These are phyloP conservation scores for Trichocomaceae sp. DNA, from an alignment of 2,329 filamentous ascomycete species.

Conservation along the genomic window DNA sequence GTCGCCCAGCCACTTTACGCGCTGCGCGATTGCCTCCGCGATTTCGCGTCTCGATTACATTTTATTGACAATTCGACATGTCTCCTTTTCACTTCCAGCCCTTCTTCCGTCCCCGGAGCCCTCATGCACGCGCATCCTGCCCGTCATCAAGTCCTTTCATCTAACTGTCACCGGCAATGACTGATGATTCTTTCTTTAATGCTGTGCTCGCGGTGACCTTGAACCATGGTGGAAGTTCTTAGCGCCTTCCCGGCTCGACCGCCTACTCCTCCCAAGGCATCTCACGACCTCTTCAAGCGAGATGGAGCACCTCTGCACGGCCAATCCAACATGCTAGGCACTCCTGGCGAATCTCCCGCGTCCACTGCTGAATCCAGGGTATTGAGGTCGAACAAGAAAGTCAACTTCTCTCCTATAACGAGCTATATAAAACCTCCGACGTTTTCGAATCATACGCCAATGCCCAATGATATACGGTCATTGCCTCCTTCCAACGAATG, in stretches of 20 bases:
- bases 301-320: constrained; percentile 35
- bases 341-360: constrained; percentile 40
- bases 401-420: constrained; percentile 56
- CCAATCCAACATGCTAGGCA: constrained; percentile 27
- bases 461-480: constrained; percentile 28
- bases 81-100: not conserved
- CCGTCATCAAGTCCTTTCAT: not conserved
- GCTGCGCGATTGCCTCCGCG: not conserved
- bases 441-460: constrained; percentile 27
- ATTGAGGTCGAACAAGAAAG: constrained; percentile 47
- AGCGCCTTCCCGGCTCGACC: constrained; percentile 47
- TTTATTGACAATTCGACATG: not conserved
- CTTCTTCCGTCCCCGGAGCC: not conserved
- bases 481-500: constrained; percentile 46
- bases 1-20: not conserved
- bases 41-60: not conserved
- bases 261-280: constrained; percentile 49
- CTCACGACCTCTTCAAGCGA: constrained; percentile 20
- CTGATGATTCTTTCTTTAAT: constrained; percentile 1
- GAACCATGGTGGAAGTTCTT: constrained; percentile 41
- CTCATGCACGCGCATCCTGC: not conserved
- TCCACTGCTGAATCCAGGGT: constrained; percentile 31
- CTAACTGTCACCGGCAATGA: constrained; percentile 9
- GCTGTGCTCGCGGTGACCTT: constrained; percentile 10
- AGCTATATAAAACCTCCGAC: constrained; percentile 47